These are phyloP conservation scores for Hypoxylon crocopeplum DNA, from an alignment of 495 filamentous ascomycete genomes.

Conservation along the genomic window DNA sequence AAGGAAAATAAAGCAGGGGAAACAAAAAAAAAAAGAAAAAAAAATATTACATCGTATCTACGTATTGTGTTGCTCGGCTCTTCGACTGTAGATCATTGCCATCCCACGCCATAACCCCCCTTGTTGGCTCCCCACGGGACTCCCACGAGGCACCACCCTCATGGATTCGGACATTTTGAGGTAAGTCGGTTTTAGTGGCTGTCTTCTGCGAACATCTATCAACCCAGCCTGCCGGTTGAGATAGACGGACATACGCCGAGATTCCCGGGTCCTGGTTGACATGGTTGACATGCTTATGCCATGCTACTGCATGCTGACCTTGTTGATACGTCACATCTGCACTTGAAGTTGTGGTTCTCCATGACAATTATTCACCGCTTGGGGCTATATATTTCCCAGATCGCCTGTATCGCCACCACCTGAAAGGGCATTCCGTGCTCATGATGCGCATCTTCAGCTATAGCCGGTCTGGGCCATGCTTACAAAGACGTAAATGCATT, in stretches of 20 bases:
- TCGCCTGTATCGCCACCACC: slow-evolving; percentile 35
- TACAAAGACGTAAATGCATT: slow-evolving; percentile 4
- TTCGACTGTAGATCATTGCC: too few relatives aligned
- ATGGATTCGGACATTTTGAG: slow-evolving; percentile 21
- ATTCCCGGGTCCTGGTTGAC: slow-evolving; percentile 14
- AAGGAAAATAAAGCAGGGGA: slow-evolving; percentile 1
- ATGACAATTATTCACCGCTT: slow-evolving; percentile 35
- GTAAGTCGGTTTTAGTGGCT: slow-evolving; percentile 14
- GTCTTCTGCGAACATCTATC: slow-evolving; percentile 3
- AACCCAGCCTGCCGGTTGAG: slow-evolving; percentile 16
- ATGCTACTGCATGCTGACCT: slow-evolving; percentile 21
- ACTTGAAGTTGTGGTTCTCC: slow-evolving; percentile 29
- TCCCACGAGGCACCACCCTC: slow-evolving; percentile 19
- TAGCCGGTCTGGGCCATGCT: slow-evolving; percentile 28
- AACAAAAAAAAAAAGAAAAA: slow-evolving; percentile 7
- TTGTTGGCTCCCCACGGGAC: too few relatives aligned
- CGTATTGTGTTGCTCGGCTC: too few relatives aligned
- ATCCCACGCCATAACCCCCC: too few relatives aligned
- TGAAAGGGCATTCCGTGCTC: slow-evolving; percentile 16
- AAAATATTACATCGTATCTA: slow-evolving; percentile 6
- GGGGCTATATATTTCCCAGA: slow-evolving; percentile 22
- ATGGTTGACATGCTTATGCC: slow-evolving; percentile 25
- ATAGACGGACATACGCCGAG: slow-evolving; percentile 16
- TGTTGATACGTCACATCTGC: slow-evolving; percentile 26
- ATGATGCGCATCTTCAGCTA: slow-evolving; percentile 40